Conservation (phyloP, 176 grass and related monocot genomes). For the Alopecurus myosuroides region DNA sequence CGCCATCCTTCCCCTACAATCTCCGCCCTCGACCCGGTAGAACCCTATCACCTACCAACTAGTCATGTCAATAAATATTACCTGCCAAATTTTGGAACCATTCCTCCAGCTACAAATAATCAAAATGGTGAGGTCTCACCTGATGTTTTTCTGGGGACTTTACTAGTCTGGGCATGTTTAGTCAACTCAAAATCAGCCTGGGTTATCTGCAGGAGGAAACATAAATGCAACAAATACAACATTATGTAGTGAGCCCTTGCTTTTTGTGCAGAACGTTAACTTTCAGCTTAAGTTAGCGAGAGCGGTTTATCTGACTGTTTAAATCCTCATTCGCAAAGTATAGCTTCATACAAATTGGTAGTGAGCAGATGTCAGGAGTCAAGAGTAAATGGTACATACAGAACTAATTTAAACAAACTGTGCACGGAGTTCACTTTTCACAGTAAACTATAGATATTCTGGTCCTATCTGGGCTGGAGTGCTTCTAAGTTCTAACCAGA, state of each 20-base stretch:
- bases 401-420: background rate
- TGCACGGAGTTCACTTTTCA: background rate
- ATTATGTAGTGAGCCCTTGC: background rate
- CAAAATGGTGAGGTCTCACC: slow-evolving; percentile 27
- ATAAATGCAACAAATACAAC: background rate
- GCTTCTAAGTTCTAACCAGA: background rate
- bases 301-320: background rate
- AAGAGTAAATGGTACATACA: background rate
- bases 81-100: background rate
- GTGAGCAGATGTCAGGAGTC: background rate
- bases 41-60: too few relatives aligned
- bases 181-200: background rate
- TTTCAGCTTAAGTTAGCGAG: background rate
- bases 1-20: too few relatives aligned
- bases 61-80: background rate
- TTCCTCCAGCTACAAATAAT: background rate
- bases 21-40: too few relatives aligned
- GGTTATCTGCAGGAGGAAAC: background rate
- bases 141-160: slow-evolving; percentile 78
- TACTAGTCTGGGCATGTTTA: slow-evolving; percentile 64
- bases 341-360: background rate
- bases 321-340: background rate
- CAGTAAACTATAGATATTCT: background rate
- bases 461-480: background rate
- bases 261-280: background rate